phyloP scores from a whole-genome alignment of 1,284 basidiomycete species.

The Macrocystidia cucumis region DNA sequence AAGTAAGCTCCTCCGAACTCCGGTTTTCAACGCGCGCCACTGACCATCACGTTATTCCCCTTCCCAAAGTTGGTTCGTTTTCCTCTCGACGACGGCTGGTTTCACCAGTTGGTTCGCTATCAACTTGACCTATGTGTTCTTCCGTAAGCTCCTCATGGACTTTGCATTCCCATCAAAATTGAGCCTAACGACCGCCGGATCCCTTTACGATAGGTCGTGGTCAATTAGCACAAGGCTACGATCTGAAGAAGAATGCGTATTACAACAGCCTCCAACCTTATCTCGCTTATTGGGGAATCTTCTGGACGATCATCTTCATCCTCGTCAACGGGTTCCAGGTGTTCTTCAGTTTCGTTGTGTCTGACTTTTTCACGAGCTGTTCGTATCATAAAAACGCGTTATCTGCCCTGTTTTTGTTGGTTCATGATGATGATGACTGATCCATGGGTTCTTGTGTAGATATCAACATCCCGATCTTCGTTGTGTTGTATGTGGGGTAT shows the following conservation, averaged over 20 bases:
- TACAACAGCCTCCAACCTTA: slow-evolving; percentile 47
- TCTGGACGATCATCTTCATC: slow-evolving; percentile 47
- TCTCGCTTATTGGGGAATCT: slow-evolving; percentile 47
- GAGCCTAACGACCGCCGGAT: no score
- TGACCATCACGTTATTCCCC: not conserved
- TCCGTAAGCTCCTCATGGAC: slow-evolving; percentile 46
- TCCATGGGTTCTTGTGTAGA: slow-evolving; percentile 31
- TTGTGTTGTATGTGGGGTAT: slow-evolving; percentile 50
- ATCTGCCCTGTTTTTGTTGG: no score
- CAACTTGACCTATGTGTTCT: slow-evolving; percentile 67
- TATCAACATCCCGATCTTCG: slow-evolving; percentile 49
- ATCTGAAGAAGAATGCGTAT: slow-evolving; percentile 51
- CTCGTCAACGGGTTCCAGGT: slow-evolving; percentile 62
- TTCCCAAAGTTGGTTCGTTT: slow-evolving; percentile 30
- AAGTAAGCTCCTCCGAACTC: slow-evolving; percentile 32
- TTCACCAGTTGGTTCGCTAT: slow-evolving; percentile 66
- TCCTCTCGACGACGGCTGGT: slow-evolving; percentile 31
- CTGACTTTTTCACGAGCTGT: slow-evolving; percentile 58
- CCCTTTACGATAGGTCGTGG: slow-evolving; percentile 46
- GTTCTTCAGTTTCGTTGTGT: slow-evolving; percentile 53
- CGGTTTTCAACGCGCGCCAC: slow-evolving; percentile 45
- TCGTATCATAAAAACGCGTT: no score
- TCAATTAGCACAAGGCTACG: slow-evolving; percentile 58
- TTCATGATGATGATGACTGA: slow-evolving; percentile 12
- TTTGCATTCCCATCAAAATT: no score